Conservation (phyloP, 2,329 filamentous ascomycete species). For the Fusarium sp. region DNA sequence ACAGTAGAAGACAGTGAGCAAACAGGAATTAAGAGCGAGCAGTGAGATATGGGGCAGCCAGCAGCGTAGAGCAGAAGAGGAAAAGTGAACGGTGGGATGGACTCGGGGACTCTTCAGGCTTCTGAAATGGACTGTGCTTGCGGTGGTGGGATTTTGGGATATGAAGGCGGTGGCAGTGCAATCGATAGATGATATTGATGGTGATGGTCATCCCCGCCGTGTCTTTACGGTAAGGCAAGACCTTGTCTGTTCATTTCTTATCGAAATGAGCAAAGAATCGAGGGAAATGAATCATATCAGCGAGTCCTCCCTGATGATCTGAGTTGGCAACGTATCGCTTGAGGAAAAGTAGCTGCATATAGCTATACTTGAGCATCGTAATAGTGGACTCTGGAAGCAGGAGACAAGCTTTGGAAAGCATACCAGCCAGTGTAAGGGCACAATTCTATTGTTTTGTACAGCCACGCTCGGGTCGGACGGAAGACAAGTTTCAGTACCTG, state of each 20-base stretch:
- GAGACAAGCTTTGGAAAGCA: slow-evolving; percentile 1
- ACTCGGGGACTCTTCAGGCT: background rate
- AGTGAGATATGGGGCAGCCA: background rate
- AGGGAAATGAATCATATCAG: slow-evolving; percentile 18
- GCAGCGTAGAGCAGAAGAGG: background rate
- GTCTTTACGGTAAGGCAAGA: background rate
- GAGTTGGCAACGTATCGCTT: background rate
- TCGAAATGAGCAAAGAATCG: slow-evolving; percentile 14
- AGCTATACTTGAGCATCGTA: background rate
- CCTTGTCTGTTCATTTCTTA: slow-evolving; percentile 26
- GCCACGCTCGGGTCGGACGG: slow-evolving; percentile 33
- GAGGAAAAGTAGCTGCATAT: background rate
- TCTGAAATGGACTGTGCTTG: slow-evolving; percentile 20
- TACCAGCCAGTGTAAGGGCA: background rate
- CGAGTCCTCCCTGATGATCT: background rate
- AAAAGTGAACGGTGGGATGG: background rate
- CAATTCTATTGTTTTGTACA: slow-evolving; percentile 28
- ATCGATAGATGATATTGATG: slow-evolving; percentile 14
- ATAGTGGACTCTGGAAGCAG: background rate
- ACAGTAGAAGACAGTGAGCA: slow-evolving; percentile 6
- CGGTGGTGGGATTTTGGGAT: slow-evolving; percentile 10
- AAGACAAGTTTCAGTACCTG: slow-evolving; percentile 23
- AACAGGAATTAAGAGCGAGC: background rate
- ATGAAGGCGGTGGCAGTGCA: slow-evolving; percentile 36
- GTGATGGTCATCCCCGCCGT: slow-evolving; percentile 18